Evolutionary conservation across 2,329 filamentous ascomycete genomes (phyloP).

Genomic region (Aquanectria penicillioides): DNA sequence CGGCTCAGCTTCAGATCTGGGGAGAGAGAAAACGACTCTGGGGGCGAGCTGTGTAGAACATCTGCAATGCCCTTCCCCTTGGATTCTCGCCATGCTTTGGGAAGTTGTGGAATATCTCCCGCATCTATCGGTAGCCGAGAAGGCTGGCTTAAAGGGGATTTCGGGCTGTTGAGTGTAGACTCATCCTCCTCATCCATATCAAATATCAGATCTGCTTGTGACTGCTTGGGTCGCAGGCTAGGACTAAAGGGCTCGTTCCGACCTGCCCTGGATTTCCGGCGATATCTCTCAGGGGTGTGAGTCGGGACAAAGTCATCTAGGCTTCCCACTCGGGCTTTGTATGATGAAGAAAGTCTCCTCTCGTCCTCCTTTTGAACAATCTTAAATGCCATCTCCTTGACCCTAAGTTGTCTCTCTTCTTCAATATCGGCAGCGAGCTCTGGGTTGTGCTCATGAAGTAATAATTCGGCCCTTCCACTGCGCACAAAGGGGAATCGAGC

Average conservation of each 20-base stretch:
- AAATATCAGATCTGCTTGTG: slow-evolving; percentile 84
- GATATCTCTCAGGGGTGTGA: slow-evolving; percentile 55
- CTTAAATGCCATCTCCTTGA: slow-evolving; percentile 81
- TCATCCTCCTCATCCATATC: slow-evolving; percentile 86
- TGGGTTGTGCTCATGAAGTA: slow-evolving; percentile 73
- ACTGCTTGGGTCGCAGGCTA: slow-evolving; percentile 73
- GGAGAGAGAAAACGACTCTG: slow-evolving; percentile 33
- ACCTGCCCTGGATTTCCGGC: slow-evolving; percentile 56
- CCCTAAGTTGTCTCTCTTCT: slow-evolving; percentile 73
- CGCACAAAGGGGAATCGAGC: slow-evolving; percentile 80
- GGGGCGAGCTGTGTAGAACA: slow-evolving; percentile 19
- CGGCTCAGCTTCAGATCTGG: slow-evolving; percentile 24
- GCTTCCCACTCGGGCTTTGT: slow-evolving; percentile 68
- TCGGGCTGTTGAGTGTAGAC: slow-evolving; percentile 43
- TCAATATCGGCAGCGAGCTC: slow-evolving; percentile 72
- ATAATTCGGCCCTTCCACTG: slow-evolving; percentile 75
- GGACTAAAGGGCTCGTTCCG: slow-evolving; percentile 72
- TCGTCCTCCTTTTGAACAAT: slow-evolving; percentile 72
- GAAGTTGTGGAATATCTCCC: slow-evolving; percentile 43
- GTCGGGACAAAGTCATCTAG: slow-evolving; percentile 67
- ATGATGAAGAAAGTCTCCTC: slow-evolving; percentile 67
- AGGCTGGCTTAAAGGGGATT: slow-evolving; percentile 34
- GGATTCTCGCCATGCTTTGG: slow-evolving; percentile 43
- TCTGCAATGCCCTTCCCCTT: slow-evolving; percentile 40
- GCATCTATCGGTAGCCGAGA: slow-evolving; percentile 37